Percentiles rank a stretch among this genome's conserved stretches.
Conservation (phyloP, 306 rosid genomes). For the Biancaea sappan region DNA sequence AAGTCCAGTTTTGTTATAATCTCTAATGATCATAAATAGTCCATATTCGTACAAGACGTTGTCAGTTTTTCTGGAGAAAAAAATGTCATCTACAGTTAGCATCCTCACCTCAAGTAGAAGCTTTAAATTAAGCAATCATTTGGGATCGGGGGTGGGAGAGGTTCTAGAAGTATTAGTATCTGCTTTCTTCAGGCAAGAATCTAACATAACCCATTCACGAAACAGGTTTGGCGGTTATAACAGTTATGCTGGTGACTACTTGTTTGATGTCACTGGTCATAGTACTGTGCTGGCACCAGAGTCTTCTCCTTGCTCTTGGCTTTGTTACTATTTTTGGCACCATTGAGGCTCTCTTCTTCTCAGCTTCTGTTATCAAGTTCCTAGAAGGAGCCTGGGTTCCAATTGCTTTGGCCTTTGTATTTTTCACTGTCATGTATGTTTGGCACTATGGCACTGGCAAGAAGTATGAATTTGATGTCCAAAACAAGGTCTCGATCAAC, state of each 20-base stretch:
- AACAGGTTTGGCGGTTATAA: conserved; percentile 95
- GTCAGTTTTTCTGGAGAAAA: conserved; percentile 1
- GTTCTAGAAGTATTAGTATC: neutral
- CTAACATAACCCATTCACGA: conserved; percentile 14
- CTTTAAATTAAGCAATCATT: neutral
- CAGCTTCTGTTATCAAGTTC: conserved; percentile 87
- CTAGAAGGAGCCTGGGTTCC: conserved; percentile 97
- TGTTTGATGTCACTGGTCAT: conserved; percentile 94
- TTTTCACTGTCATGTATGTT: conserved; percentile 62
- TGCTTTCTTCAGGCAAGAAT: conserved; percentile 4
- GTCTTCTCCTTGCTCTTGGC: conserved; percentile 62
- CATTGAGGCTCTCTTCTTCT: conserved; percentile 88
- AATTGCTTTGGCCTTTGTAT: conserved; percentile 55
- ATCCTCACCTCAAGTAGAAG: neutral
- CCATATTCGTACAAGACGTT: neutral
- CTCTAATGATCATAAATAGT: neutral
- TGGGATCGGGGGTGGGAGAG: neutral
- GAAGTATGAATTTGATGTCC: conserved; percentile 82
- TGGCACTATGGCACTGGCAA: conserved; percentile 90
- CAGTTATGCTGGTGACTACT: conserved; percentile 96
- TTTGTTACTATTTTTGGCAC: conserved; percentile 75
- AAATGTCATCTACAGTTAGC: neutral
- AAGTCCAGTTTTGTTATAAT: neutral
- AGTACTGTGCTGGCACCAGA: conserved; percentile 81
- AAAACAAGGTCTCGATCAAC: conserved; percentile 88